Percentiles rank a stretch among this genome's conserved stretches.
phyloP scores from a whole-genome alignment of 2,329 filamentous ascomycete genomes.

The Neonectria hederae region DNA sequence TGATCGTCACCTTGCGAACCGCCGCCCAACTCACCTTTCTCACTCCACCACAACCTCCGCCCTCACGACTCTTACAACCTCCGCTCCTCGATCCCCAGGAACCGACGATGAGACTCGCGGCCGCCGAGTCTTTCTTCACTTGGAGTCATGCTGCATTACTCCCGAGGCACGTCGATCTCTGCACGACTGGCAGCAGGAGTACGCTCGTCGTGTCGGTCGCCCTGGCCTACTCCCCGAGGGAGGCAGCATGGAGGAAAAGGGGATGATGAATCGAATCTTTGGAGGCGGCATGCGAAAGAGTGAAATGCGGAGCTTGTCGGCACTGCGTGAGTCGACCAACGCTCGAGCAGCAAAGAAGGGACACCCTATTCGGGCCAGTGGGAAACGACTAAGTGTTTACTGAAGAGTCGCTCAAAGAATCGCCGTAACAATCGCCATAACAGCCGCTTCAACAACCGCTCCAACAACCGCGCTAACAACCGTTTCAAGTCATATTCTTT shows the following conservation, averaged over 20 bases:
- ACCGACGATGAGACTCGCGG: slow-evolving; percentile 54
- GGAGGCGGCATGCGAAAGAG: slow-evolving; percentile 29
- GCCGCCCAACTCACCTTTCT: slow-evolving; percentile 43
- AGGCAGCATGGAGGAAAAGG: slow-evolving; percentile 44
- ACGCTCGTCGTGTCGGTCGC: slow-evolving; percentile 54
- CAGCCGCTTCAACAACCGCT: not conserved
- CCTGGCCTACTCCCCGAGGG: slow-evolving; percentile 53
- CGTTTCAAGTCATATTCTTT: not conserved
- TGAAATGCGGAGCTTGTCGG: slow-evolving; percentile 36
- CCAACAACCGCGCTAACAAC: not conserved
- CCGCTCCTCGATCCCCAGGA: slow-evolving; percentile 21
- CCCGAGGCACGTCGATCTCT: slow-evolving; percentile 59
- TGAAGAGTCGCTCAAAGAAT: slow-evolving; percentile 8
- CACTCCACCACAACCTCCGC: slow-evolving; percentile 48
- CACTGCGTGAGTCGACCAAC: slow-evolving; percentile 15
- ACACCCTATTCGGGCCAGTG: slow-evolving; percentile 1
- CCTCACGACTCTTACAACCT: slow-evolving; percentile 37
- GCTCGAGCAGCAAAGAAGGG: slow-evolving; percentile 13
- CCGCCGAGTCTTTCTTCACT: slow-evolving; percentile 56
- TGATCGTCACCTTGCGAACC: slow-evolving; percentile 29
- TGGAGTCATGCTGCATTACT: slow-evolving; percentile 59
- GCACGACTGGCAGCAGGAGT: slow-evolving; percentile 59
- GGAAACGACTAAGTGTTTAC: slow-evolving; percentile 32
- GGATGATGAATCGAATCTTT: slow-evolving; percentile 44
- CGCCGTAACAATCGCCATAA: not conserved